phyloP scores from a whole-genome alignment of 768 basidiomycete genomes.

The Suillus decipiens region DNA sequence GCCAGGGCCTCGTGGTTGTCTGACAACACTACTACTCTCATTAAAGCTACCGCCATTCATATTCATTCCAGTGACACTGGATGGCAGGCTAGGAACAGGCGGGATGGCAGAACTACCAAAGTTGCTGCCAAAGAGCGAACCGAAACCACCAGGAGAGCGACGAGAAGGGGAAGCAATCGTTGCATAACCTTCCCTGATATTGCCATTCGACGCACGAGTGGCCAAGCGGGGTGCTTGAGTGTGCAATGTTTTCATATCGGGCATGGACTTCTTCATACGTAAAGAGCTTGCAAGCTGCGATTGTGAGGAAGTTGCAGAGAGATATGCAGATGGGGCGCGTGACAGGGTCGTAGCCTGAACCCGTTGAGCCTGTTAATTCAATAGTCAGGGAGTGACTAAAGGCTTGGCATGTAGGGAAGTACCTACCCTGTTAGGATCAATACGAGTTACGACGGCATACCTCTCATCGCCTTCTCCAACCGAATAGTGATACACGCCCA shows the following conservation, averaged over 20 bases:
- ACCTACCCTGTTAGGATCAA: conserved; percentile 79
- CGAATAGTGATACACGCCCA: conserved; percentile 93
- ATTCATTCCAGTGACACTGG: conserved; percentile 44
- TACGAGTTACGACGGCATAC: conserved; percentile 91
- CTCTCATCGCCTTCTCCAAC: conserved; percentile 92
- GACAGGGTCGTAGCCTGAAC: conserved; percentile 64
- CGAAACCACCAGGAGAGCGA: conserved; percentile 70
- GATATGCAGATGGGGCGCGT: conserved; percentile 80
- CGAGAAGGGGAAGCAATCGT: conserved; percentile 84
- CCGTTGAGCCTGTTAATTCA: conserved; percentile 27
- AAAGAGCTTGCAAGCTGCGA: conserved; percentile 54
- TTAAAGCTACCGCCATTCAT: conserved; percentile 44
- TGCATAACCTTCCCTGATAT: conserved; percentile 84
- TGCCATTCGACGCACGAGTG: conserved; percentile 84
- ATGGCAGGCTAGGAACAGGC: conserved; percentile 78
- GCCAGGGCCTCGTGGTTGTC: conserved; percentile 86
- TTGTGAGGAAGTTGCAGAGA: conserved; percentile 52
- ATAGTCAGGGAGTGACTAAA: conserved; percentile 10
- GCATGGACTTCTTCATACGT: conserved; percentile 98
- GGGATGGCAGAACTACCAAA: conserved; percentile 54
- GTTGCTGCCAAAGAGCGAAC: conserved; percentile 60
- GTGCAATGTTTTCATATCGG: conserved; percentile 90
- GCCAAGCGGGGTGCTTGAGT: conserved; percentile 76
- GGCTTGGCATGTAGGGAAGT: conserved; percentile 13
- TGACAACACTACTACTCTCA: conserved; percentile 60